These are phyloP conservation scores for Erodium texanum DNA, from an alignment of 441 rosid genomes.

Conservation along the genomic window DNA sequence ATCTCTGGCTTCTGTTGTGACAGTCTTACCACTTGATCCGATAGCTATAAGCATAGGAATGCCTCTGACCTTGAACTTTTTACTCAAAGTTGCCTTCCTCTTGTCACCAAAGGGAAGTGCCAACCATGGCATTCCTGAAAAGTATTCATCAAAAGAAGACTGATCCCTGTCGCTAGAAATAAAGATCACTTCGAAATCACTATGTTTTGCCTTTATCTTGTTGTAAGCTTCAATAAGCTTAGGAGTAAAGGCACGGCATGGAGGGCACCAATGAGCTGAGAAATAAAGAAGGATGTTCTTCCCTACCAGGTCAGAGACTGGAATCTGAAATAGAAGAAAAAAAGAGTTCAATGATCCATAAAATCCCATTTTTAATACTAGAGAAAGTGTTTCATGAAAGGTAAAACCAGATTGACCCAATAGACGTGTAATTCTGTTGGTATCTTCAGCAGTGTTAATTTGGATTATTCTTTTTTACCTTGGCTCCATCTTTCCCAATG, in stretches of 20 bases:
- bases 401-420: neutral
- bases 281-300: slow-evolving; percentile 32
- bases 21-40: slow-evolving; percentile 23
- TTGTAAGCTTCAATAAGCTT: slow-evolving; percentile 24
- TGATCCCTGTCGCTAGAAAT: slow-evolving; percentile 33
- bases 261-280: slow-evolving; percentile 26
- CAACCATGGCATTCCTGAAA: slow-evolving; percentile 38
- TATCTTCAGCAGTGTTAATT: neutral
- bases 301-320: slow-evolving; percentile 27
- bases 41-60: slow-evolving; percentile 30
- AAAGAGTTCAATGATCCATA: no score
- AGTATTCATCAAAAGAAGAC: slow-evolving; percentile 25
- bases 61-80: slow-evolving; percentile 23
- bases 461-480: slow-evolving; percentile 35
- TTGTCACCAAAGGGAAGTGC: slow-evolving; percentile 31
- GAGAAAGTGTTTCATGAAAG: neutral
- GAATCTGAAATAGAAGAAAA: slow-evolving; percentile 18
- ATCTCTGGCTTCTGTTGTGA: neutral
- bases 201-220: slow-evolving; percentile 19
- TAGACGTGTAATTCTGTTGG: neutral
- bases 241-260: slow-evolving; percentile 26
- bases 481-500: slow-evolving; percentile 47
- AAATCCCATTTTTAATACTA: no score
- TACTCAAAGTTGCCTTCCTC: slow-evolving; percentile 13
- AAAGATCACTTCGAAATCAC: slow-evolving; percentile 28